A percentile compares a stretch with the other conserved stretches of the same genome.
These are phyloP conservation scores for Mycena capillaripes DNA, from an alignment of 768 basidiomycete genomes.

Conservation along the genomic window DNA sequence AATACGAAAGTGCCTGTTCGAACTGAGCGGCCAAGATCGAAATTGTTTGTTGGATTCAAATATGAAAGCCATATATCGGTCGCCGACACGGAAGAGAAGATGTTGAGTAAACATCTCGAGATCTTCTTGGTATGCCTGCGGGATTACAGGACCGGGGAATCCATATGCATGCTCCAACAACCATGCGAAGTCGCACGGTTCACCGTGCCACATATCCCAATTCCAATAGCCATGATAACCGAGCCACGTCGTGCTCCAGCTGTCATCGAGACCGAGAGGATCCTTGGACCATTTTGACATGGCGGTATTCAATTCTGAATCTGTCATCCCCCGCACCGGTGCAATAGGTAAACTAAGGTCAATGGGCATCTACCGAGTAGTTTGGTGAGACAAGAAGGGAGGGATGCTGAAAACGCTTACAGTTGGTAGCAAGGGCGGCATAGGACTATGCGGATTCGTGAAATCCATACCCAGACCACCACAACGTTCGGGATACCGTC, in stretches of 20 bases:
- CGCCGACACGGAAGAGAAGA: constrained; percentile 1
- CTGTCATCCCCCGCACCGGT: background rate
- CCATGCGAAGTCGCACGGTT: constrained; percentile 15
- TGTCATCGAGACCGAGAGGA: background rate
- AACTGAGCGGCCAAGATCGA: background rate
- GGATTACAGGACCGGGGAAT: constrained; percentile 14
- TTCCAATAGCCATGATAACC: background rate
- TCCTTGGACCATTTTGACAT: constrained; percentile 10
- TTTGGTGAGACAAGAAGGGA: background rate
- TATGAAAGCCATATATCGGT: constrained; percentile 7
- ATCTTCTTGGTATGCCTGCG: constrained; percentile 2
- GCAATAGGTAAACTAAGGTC: background rate
- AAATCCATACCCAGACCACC: background rate
- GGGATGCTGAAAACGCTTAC: background rate
- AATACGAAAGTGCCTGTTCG: background rate
- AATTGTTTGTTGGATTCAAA: background rate
- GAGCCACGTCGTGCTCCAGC: background rate
- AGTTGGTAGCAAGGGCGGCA: background rate
- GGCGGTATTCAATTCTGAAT: background rate
- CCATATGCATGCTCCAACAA: constrained; percentile 12
- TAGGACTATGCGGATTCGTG: background rate
- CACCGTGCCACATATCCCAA: constrained; percentile 1
- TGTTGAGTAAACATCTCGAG: background rate
- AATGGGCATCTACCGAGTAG: background rate
- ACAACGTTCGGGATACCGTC: background rate